Evolutionary conservation across 108 stramenopile species (phyloP).

Genomic region (Skeletonema potamos): DNA sequence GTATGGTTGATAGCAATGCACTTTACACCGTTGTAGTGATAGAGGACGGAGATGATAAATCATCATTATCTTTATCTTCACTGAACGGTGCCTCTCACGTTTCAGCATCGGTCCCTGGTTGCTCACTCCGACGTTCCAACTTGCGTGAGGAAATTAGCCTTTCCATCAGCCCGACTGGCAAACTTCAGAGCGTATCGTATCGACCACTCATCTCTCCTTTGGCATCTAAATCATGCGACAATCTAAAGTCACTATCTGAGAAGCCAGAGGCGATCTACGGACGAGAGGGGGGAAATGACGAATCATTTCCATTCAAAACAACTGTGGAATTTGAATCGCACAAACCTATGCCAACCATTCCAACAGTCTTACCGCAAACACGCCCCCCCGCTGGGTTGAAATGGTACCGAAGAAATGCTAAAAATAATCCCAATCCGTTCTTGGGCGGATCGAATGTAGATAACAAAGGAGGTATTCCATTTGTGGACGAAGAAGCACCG

Average conservation of each 20-base stretch:
- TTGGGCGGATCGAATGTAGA: slow-evolving; percentile 2
- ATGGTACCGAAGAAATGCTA: slow-evolving; percentile 48
- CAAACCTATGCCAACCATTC: slow-evolving; percentile 73
- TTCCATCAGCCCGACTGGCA: slow-evolving; percentile 55
- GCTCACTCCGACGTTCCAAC: slow-evolving; percentile 40
- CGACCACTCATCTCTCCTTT: slow-evolving; percentile 76
- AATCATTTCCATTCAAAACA: slow-evolving; percentile 59
- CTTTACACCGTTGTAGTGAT: slow-evolving; percentile 36
- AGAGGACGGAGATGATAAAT: slow-evolving; percentile 11
- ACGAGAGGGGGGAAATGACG: slow-evolving; percentile 28
- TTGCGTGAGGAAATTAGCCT: slow-evolving; percentile 68
- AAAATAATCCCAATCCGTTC: slow-evolving; percentile 37
- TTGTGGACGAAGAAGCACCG: slow-evolving; percentile 29
- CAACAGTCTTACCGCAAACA: slow-evolving; percentile 50
- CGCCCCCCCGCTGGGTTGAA: slow-evolving; percentile 75
- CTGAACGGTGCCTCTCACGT: slow-evolving; percentile 7
- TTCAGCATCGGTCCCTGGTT: slow-evolving; percentile 44
- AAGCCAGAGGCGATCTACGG: slow-evolving; percentile 39
- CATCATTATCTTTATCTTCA: slow-evolving; percentile 2
- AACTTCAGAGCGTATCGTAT: slow-evolving; percentile 66
- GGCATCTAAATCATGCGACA: slow-evolving; percentile 69
- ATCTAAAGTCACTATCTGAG: slow-evolving; percentile 32
- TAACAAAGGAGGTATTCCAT: slow-evolving; percentile 20
- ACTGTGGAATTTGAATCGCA: slow-evolving; percentile 58
- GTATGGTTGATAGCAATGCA: slow-evolving; percentile 30